Evolutionary conservation across 352 stramenopile species (phyloP), one percentile per base, ranked within the genome.

Genomic region (Phytopythium sindhum): DNA sequence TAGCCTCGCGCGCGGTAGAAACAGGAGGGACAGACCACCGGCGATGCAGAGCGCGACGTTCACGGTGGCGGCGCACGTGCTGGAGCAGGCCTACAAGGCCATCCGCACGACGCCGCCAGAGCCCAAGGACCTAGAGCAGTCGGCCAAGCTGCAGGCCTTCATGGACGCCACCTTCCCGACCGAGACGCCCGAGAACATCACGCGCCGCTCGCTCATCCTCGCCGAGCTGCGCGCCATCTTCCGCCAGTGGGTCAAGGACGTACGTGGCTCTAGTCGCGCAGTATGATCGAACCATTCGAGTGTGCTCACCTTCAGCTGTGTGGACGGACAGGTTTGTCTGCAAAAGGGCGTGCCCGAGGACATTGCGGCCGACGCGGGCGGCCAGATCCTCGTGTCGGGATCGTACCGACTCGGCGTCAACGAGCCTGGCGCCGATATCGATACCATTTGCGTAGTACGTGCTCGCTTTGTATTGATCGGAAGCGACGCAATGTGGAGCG

Each of bases 361-460:
- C 58, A 89, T 96, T 57, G 88, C 88, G 12, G 78, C 78, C 7
- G 88, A 97, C 42, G 85, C 86, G 0, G 89, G 90, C 42, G 91
- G 90, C 2, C 88, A 95, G 69, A 91, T 98, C 45, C 73, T 95
- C 45, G 87, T 97, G 37, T 97, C 90, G 6, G 90, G 90, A 2
- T 97, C 89, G 28, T 99, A 99, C 76, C 86, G 97, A 28, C 81
- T 99, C 21, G 93, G 95, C 53, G 96, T 99, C 57, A 98, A 99
- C 65, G 96, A 98, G 66, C 96, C 96, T 0, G 96, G 96, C 23
- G 96, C 96, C 0, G 97, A 99, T 91, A 98, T 98, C 72, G 97
- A 99, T 83, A 97, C 91, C 21, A 98, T 99, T 62, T 98, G 97
- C 60, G 95, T 99, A 33, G 66, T 73, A 67, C 17, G 63, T 55